Base-by-base conservation (phyloP, 106 monocot genomes). In the Acanthochlamys bracteata region DNA sequence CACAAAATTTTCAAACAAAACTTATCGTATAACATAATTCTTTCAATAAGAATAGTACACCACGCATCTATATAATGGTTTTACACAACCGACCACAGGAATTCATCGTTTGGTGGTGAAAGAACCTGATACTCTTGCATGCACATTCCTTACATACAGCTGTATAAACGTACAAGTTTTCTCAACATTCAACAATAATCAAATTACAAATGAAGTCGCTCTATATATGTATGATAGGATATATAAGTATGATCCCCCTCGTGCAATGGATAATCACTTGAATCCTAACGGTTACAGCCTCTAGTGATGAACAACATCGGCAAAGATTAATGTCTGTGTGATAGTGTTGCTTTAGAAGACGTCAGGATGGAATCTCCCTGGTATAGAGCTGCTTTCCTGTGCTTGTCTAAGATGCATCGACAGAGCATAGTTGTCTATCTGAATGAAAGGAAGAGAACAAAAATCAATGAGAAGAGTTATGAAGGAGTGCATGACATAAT, bases 391-490 rank as follows among this genome's bases (percentile, higher is more conserved):
- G 62, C 72, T 70, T 39, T 78, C 68, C 61, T 83, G 80, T 33
- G 86, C 80, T 47, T 80, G 90, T 41, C 26, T 74, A 7, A 83
- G 80, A 65, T 90, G 90, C 77, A 86, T 39, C 7, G 77, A 55
- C 66, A 90, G 59, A 13, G 77, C 71, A 63, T 86, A 86, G 60
- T 90, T 90, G 42, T 67, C 82, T 3, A 85, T 55, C 89, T 89
- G 69, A 45, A 55, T 67, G 13, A 41, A 42, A 43, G 23, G 19
- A 43, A 23, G 19, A 16, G 1, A 20, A 55, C 15, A 15, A 55
- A 55, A 3, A 1, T 55, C 55, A 19, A 6, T 33, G 1, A 33
- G 6, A 33, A 33, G 33, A 33, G 33, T 33, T 33, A 1, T 33
- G 33, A 6, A 33, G 33, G 33, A 33, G 33, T 33, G 6, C 33